Base-by-base conservation (phyloP, 2,329 filamentous ascomycete genomes). In the Aureobasidium sp. region DNA sequence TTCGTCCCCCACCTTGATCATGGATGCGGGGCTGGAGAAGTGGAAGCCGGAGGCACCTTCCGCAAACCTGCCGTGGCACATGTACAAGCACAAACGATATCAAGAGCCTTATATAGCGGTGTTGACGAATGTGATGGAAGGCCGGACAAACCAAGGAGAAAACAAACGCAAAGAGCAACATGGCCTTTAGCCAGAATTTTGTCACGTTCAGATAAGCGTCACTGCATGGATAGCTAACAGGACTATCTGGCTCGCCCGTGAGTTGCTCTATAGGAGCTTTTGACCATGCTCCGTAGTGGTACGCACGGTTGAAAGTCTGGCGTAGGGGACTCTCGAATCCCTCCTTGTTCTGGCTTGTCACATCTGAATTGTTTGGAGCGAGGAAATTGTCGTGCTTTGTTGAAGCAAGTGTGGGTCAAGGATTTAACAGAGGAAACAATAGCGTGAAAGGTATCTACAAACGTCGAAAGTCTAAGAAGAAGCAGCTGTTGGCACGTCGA, bases 401-500 rank as follows among this genome's bases (percentile, higher is more conserved):
- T 4, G 23, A 40, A 35, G 25, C 31, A 29, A 25, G 15, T 4
- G 15, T 27, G 17, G 43, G 3, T 27, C 15, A 7, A 46, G n/a
- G 23, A 8, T 33, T 60, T 17, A 27, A 60, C 43, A 53, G 33
- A 47, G 45, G 58, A 60, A 43, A 35, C 9, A 54, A 38, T 38
- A 33, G 55, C 55, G 55, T 58, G 33, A 40, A 58, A 58, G 60
- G 60, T 61, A 60, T 61, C 43, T 60, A 61, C 45, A 58, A 55
- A 42, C 25, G 33, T 33, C 27, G 42, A 31, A 53, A 25, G 40
- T 63, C 47, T 61, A 63, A 33, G 60, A 60, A 37, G 58, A 47
- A 37, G 62, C 63, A 21, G 60, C 50, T 25, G 49, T 21, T 19
- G 60, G 55, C 70, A 96, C 85, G 66, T 95, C 90, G 69, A 95